phyloP scores from a whole-genome alignment of 345 rosid species.

The Boechera stricta region DNA sequence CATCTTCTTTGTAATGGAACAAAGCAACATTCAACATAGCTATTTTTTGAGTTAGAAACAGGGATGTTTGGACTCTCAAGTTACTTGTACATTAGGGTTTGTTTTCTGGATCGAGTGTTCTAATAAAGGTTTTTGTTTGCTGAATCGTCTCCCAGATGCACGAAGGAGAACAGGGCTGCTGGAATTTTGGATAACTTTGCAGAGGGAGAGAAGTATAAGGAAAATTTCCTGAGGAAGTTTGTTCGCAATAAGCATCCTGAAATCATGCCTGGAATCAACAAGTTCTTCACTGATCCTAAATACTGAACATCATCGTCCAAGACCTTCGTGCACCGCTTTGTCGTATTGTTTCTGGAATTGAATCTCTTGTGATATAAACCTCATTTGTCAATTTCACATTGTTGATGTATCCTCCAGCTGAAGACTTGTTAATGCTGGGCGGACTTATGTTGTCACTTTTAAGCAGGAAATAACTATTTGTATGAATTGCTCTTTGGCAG shows the following conservation, averaged over 20 bases:
- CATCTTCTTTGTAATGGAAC: conserved; percentile 12
- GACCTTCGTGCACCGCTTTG: neutral
- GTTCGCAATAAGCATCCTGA: conserved; percentile 78
- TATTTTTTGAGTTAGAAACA: neutral
- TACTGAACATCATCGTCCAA: conserved; percentile 31
- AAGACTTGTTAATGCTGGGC: conserved; percentile 14
- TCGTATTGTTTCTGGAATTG: conserved; percentile 23
- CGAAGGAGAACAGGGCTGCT: conserved; percentile 85
- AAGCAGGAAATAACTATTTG: conserved; percentile 19
- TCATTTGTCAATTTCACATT: conserved; percentile 8
- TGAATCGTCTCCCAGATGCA: conserved; percentile 57
- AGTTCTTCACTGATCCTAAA: conserved; percentile 83
- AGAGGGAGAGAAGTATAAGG: conserved; percentile 84
- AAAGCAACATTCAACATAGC: neutral
- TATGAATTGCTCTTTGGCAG: conserved; percentile 13
- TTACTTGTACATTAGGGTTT: neutral
- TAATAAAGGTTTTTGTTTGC: neutral
- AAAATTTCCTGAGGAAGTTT: conserved; percentile 72
- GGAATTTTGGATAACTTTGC: conserved; percentile 85
- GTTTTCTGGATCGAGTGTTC: neutral
- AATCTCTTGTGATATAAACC: conserved; percentile 34
- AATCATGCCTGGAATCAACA: conserved; percentile 90
- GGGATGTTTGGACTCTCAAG: neutral
- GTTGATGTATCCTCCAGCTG: conserved; percentile 34
- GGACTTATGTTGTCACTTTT: conserved; percentile 22